Percentiles rank a stretch among this genome's conserved stretches.
These are phyloP conservation scores for Citrus mangshanensis DNA, from an alignment of 345 rosid species.

Conservation along the genomic window DNA sequence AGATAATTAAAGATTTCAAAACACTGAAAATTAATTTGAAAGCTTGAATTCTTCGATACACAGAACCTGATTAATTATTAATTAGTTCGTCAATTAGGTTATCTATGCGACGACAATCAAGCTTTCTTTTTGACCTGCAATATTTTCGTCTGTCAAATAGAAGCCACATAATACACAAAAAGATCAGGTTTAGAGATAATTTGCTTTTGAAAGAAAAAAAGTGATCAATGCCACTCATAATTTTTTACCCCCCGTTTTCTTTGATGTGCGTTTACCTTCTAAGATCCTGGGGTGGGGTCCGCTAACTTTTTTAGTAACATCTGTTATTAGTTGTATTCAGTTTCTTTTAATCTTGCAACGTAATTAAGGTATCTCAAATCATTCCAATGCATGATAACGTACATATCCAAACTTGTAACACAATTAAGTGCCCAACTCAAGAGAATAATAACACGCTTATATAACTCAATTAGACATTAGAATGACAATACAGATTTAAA, in stretches of 20 bases:
- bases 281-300: neutral
- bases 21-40: neutral
- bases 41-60: no score
- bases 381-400: no score
- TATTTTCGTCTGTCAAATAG: neutral
- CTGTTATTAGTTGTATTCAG: no score
- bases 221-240: neutral
- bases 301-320: neutral
- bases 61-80: no score
- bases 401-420: no score
- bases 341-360: no score
- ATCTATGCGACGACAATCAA: neutral
- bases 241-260: neutral
- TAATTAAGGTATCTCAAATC: no score
- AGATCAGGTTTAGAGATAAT: neutral
- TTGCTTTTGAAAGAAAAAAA: neutral
- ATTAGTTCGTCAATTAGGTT: no score
- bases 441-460: no score
- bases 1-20: neutral
- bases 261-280: neutral
- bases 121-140: neutral
- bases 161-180: neutral
- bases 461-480: no score
- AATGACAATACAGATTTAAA: no score
- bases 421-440: no score